Percentiles rank a stretch among this genome's conserved stretches.
Conservation (phyloP, 768 basidiomycete species). For the Pleurotus cornucopiae region DNA sequence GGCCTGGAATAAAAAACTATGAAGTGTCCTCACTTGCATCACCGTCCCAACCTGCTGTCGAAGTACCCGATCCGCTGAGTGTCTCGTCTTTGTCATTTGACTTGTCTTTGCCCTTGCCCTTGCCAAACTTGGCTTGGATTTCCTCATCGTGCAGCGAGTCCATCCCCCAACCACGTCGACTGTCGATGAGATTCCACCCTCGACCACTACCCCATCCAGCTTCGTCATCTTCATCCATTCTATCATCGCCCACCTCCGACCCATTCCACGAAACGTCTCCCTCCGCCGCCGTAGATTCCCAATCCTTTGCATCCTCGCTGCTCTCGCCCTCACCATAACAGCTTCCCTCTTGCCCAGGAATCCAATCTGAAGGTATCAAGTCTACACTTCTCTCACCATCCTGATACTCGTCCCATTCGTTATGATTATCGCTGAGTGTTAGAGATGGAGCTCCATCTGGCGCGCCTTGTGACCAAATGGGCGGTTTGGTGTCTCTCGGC, state of each 20-base stretch:
- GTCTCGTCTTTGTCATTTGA: conserved; percentile 9
- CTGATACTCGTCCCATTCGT: conserved; percentile 4
- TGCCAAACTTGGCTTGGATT: conserved; percentile 7
- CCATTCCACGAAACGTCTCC: conserved; percentile 38
- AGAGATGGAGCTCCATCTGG: conserved; percentile 21
- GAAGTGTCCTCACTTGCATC: conserved; percentile 38
- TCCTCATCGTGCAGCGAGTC: conserved; percentile 6
- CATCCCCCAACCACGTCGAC: conserved; percentile 12
- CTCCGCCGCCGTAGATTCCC: conserved; percentile 32
- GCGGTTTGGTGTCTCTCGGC: neutral
- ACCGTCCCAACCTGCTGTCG: conserved; percentile 41
- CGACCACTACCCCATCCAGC: conserved; percentile 14
- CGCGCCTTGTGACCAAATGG: conserved; percentile 18
- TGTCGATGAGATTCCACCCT: conserved; percentile 12
- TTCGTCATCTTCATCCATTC: conserved; percentile 19
- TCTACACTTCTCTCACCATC: conserved; percentile 31
- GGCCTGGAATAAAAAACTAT: conserved; percentile 13
- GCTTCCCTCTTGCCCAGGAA: conserved; percentile 32
- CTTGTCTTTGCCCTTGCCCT: conserved; percentile 1
- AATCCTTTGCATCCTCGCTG: conserved; percentile 20
- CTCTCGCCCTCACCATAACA: conserved; percentile 22
- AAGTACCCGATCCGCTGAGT: conserved; percentile 24
- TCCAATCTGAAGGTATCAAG: conserved; percentile 40
- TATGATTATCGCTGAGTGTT: neutral
- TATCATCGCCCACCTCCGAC: conserved; percentile 31